Evolutionary conservation across 2,329 filamentous ascomycete species (phyloP).

Genomic region (Hymenotorrendiella dingleyae): DNA sequence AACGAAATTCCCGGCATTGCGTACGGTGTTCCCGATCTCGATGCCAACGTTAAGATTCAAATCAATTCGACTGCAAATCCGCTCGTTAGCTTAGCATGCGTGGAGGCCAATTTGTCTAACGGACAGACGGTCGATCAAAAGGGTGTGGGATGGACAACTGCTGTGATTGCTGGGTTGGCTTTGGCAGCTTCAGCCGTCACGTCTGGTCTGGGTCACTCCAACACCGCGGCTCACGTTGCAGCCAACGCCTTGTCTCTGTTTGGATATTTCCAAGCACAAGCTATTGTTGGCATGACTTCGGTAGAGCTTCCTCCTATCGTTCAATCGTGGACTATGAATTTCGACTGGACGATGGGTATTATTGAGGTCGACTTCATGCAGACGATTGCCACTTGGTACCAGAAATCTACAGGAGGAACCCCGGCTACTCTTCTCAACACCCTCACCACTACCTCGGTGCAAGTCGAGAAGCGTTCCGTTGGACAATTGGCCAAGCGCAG

Average conservation of each 20-base stretch:
- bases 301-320: slow-evolving; percentile 83
- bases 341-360: slow-evolving; percentile 97
- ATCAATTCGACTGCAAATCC: slow-evolving; percentile 62
- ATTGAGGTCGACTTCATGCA: slow-evolving; percentile 86
- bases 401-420: slow-evolving; percentile 83
- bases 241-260: slow-evolving; percentile 92
- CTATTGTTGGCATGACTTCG: slow-evolving; percentile 79
- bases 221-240: slow-evolving; percentile 90
- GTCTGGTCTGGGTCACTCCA: slow-evolving; percentile 85
- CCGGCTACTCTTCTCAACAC: slow-evolving; percentile 73
- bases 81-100: slow-evolving; percentile 67
- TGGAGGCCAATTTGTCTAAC: slow-evolving; percentile 84
- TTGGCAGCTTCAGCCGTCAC: slow-evolving; percentile 81
- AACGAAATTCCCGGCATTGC: slow-evolving; percentile 72
- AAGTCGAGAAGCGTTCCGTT: slow-evolving; percentile 57
- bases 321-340: slow-evolving; percentile 91
- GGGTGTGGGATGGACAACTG: slow-evolving; percentile 84
- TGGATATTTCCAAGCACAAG: slow-evolving; percentile 89
- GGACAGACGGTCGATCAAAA: slow-evolving; percentile 86
- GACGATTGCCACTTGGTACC: slow-evolving; percentile 88
- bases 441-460: slow-evolving; percentile 70
- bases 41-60: slow-evolving; percentile 75
- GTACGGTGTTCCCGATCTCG: slow-evolving; percentile 85
- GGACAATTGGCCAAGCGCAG: slow-evolving; percentile 46
- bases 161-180: slow-evolving; percentile 78